A percentile compares a stretch with the other conserved stretches of the same genome.
Evolutionary conservation across 129 eudicot species (phyloP).

Genomic region (Helianthus tuberosus): DNA sequence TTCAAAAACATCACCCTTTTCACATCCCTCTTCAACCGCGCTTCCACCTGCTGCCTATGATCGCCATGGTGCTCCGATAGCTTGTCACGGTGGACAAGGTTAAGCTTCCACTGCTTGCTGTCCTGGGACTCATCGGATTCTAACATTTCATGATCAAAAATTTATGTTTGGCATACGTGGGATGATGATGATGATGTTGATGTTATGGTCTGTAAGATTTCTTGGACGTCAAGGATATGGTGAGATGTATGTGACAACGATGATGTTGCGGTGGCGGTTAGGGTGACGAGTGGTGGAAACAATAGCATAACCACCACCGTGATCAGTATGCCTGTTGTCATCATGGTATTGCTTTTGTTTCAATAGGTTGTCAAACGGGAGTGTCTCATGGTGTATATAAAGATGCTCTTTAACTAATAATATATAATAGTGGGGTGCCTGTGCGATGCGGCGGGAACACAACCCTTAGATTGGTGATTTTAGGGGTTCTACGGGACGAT

Average conservation of each 20-base stretch:
- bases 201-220: constrained; percentile 40
- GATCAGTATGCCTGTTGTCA: constrained; percentile 21
- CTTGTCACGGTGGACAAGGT: constrained; percentile 71
- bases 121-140: constrained; percentile 16
- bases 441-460: no score
- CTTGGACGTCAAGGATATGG: constrained; percentile 57
- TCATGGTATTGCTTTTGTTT: constrained; percentile 18
- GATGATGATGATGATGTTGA: background rate
- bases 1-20: constrained; percentile 55
- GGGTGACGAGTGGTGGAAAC: constrained; percentile 30
- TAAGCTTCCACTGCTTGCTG: constrained; percentile 45
- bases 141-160: constrained; percentile 24
- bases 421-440: background rate
- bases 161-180: constrained; percentile 28
- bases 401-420: background rate
- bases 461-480: no score
- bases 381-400: constrained; percentile 27
- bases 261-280: constrained; percentile 37
- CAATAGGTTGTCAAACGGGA: background rate
- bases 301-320: constrained; percentile 21
- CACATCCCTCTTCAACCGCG: constrained; percentile 62
- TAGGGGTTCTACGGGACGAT: no score
- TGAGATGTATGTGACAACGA: constrained; percentile 44
- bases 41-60: constrained; percentile 45
- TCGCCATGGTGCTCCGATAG: constrained; percentile 33